Evolutionary conservation across 495 filamentous ascomycete genomes (phyloP), one percentile per base, ranked within the genome.

Genomic region (Aspergillus carlsbadensis): DNA sequence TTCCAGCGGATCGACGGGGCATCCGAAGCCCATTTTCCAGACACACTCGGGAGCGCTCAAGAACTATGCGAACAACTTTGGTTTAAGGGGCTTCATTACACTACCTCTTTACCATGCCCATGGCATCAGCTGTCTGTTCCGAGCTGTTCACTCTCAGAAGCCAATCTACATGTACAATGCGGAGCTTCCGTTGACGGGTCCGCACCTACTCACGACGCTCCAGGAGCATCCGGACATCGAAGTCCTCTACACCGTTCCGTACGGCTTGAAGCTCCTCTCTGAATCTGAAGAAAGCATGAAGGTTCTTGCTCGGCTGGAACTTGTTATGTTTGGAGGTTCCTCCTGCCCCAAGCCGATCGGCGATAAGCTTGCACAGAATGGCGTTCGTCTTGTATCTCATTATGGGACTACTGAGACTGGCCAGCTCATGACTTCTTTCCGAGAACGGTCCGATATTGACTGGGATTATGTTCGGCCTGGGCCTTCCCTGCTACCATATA

Each of bases 401-500:
- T 79, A 81, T 43, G 65, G 70, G 22, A 65, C 74, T 0, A 83
- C 81, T 0, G 81, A 84, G 57, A 75, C 73, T 18, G 79, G 78
- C 18, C 75, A 78, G 41, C 58, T 83, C 21, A 78, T 83, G 75
- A 81, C 74, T 14, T 81, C 78, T 0, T 72, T 74, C 49, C 60
- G 70, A 13, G 63, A 64, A 1, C 61, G 64, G 0, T 58, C 56
- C 1, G 85, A 89, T 57, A 74, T 73, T 24, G 77, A 81, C 14
- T 88, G 84, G 84, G 76, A 87, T 52, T 87, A 85, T 60, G 72
- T 89, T 3, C 77, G 84, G 5, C 63, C 65, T 1, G 55, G 57
- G 6, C 54, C 65, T 6, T 58, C 57, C 4, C 47, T 71, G 2
- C 51, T 70, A 3, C 54, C 65, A 5, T 67, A 61, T 44, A 48